Percentiles rank a stretch among this genome's conserved stretches.
phyloP scores from a whole-genome alignment of 2,329 filamentous ascomycete species.

The Colletotrichum filicis region DNA sequence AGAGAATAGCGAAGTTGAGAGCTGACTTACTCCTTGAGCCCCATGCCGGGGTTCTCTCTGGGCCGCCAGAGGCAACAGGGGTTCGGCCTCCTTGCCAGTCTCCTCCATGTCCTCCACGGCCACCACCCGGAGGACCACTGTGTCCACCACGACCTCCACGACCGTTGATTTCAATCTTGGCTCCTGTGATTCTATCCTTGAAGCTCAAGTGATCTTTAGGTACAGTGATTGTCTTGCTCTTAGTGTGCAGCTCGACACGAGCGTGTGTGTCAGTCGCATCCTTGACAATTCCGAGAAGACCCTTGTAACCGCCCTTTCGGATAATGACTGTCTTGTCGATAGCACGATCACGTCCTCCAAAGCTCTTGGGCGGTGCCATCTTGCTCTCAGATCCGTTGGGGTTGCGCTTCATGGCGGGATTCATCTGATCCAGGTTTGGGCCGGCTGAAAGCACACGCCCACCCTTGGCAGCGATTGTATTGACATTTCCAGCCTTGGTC shows the following conservation, averaged over 20 bases:
- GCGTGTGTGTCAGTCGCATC: conserved; percentile 89
- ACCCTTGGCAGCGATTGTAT: conserved; percentile 93
- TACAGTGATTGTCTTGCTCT: conserved; percentile 90
- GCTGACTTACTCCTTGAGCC: conserved; percentile 71
- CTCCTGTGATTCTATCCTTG: conserved; percentile 85
- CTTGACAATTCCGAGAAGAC: conserved; percentile 93
- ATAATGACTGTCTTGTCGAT: conserved; percentile 94
- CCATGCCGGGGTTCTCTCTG: conserved; percentile 82
- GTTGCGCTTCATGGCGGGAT: conserved; percentile 85
- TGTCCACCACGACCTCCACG: conserved; percentile 57
- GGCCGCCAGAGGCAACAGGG: conserved; percentile 68
- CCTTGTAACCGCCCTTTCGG: conserved; percentile 89
- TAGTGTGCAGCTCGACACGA: conserved; percentile 92
- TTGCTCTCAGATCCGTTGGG: conserved; percentile 63
- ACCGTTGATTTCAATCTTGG: conserved; percentile 77
- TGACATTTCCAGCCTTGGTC: conserved; percentile 84
- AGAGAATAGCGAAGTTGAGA: conserved; percentile 37
- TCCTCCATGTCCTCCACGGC: conserved; percentile 52
- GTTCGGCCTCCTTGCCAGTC: conserved; percentile 77
- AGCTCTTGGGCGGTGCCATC: conserved; percentile 78
- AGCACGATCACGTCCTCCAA: conserved; percentile 78
- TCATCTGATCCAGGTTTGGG: conserved; percentile 90
- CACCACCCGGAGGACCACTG: conserved; percentile 53
- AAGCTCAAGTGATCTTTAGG: conserved; percentile 84
- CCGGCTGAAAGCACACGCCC: conserved; percentile 75